A percentile compares a stretch with the other conserved stretches of the same genome.
Evolutionary conservation across 768 basidiomycete genomes (phyloP).

Genomic region (Tricholoma sp.): DNA sequence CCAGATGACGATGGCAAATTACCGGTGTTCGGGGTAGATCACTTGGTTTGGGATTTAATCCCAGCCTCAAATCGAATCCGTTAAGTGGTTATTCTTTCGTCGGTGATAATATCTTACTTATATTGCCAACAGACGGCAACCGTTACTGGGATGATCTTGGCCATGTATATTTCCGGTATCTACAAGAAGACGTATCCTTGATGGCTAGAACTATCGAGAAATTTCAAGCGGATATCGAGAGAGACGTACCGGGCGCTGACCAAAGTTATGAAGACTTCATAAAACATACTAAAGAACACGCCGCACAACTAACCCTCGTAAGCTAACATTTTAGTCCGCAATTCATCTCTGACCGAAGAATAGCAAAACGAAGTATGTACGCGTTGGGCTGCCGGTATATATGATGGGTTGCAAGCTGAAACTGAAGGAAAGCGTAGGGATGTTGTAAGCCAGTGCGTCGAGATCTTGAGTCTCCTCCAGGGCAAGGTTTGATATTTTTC

Average conservation of each 20-base stretch:
- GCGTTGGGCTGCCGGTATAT: background rate
- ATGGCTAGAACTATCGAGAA: background rate
- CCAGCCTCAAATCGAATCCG: background rate
- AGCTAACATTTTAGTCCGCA: background rate
- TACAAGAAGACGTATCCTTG: background rate
- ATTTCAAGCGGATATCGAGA: background rate
- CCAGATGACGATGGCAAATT: too few relatives aligned
- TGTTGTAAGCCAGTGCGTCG: background rate
- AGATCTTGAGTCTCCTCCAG: background rate
- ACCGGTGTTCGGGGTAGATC: background rate
- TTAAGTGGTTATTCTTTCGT: background rate
- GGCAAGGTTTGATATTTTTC: background rate
- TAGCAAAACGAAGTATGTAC: background rate
- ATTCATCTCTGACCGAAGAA: background rate
- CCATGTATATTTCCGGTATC: background rate
- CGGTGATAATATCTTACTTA: background rate
- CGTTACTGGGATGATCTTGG: background rate
- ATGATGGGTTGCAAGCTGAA: background rate
- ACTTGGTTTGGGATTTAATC: background rate
- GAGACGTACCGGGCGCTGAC: background rate
- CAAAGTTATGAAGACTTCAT: background rate
- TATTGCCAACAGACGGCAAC: background rate
- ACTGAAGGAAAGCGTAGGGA: background rate
- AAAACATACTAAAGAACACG: background rate
- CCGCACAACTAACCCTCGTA: background rate